These are phyloP conservation scores for Coffea humblotiana DNA, from an alignment of 305 asterid species.

Conservation along the genomic window DNA sequence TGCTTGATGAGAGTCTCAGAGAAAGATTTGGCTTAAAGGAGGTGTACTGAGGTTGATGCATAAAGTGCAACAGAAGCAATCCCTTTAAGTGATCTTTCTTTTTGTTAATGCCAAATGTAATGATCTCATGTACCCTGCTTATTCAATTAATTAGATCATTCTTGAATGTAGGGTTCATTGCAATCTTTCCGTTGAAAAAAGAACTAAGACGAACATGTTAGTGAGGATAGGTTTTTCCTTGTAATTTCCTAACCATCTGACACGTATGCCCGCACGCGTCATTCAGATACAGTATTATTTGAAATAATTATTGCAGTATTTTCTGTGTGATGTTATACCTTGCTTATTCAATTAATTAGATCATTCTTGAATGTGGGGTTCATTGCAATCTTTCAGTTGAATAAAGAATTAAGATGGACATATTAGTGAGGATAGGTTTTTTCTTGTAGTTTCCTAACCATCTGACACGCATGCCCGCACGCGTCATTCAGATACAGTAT, in stretches of 20 bases:
- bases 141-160: background rate
- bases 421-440: background rate
- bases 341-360: background rate
- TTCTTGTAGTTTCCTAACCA: background rate
- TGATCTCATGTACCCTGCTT: background rate
- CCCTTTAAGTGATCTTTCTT: background rate
- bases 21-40: background rate
- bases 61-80: conserved; percentile 4
- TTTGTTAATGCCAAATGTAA: background rate
- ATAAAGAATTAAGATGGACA: background rate
- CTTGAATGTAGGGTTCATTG: background rate
- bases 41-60: background rate
- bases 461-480: background rate
- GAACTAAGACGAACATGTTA: background rate
- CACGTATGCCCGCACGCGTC: background rate
- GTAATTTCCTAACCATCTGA: background rate
- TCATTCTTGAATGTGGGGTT: background rate
- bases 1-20: background rate
- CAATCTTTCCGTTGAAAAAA: background rate
- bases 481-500: background rate
- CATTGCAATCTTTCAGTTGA: background rate
- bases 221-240: background rate
- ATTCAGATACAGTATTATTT: background rate
- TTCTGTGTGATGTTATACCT: no score
- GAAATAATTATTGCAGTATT: no score